Evolutionary conservation across 352 stramenopile species (phyloP), one percentile per base, ranked within the genome.

Genomic region (Globisporangium abappressorium): DNA sequence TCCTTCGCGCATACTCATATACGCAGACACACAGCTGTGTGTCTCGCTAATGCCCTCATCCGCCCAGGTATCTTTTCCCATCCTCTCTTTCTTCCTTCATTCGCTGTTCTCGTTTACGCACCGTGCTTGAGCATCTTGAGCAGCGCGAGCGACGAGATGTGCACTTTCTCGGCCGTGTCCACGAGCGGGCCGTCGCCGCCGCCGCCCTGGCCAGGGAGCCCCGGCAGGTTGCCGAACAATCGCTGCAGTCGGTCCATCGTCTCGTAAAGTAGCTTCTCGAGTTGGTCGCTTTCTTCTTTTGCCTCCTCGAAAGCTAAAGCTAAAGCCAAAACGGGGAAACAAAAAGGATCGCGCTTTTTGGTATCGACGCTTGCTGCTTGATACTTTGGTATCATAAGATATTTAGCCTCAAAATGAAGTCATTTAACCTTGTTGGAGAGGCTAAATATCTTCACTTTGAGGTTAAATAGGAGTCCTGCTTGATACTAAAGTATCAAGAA

Each of bases 51-150:
- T 11, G 43, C 4, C 20, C 20, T 26, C 33, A 41, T 47, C 28
- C 7, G 2, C 12, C 34, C 26, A 28, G 11, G 36, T 54, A 28
- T 62, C 36, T 46, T 51, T 57, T 30, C 12, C 22, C 6, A 54
- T 54, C 22, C 26, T 53, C 43, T 53, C 24, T 47, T 36, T 36
- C n/a, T 14, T 64, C 46, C 22, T n/a, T 14, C 34, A 34, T 12
- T 20, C 49, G 34, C 15, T 8, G 24, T 11, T 9, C 30, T 33
- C 7, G 24, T 58, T 54, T 14, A 68, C 70, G 49, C 69, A 92
- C 89, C 98, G 81, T 99, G 98, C 75, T 99, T 99, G 54, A 99
- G 92, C 98, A 99, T 99, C 84, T 99, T 99, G 18, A 99, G 87
- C 63, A 99, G 84, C 62, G 98, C 97, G 49, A 99, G 81, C 53